These are phyloP conservation scores for Aspergillus ochraceus DNA, from an alignment of 2,329 filamentous ascomycete species.

Conservation along the genomic window DNA sequence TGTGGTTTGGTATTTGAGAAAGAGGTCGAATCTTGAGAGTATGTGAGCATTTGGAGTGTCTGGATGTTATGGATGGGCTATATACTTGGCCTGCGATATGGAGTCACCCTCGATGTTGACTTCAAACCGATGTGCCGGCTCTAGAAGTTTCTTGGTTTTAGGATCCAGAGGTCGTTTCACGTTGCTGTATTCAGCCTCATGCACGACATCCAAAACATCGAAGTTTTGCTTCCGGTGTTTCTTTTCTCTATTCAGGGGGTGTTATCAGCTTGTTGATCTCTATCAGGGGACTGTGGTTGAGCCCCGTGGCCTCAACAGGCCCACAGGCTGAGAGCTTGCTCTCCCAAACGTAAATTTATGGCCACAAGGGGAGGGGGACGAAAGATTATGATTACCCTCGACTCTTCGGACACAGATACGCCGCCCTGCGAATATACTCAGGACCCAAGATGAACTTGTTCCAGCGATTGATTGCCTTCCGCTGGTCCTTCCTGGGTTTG, in stretches of 20 bases:
- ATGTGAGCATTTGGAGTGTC: slow-evolving; percentile 1
- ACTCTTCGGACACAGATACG: slow-evolving; percentile 46
- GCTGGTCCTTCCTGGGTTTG: slow-evolving; percentile 47
- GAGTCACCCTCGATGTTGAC: slow-evolving; percentile 49
- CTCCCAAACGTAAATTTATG: too few relatives aligned
- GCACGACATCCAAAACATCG: slow-evolving; percentile 42
- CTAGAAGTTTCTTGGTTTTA: slow-evolving; percentile 43
- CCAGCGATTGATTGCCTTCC: slow-evolving; percentile 50
- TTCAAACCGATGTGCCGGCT: slow-evolving; percentile 51
- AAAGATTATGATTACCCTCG: slow-evolving; percentile 38
- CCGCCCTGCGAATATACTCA: slow-evolving; percentile 49
- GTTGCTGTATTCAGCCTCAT: slow-evolving; percentile 46
- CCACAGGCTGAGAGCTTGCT: too few relatives aligned
- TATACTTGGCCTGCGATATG: slow-evolving; percentile 48
- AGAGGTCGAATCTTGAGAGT: slow-evolving; percentile 43
- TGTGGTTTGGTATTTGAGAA: slow-evolving; percentile 48
- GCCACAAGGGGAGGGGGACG: too few relatives aligned
- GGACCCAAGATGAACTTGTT: slow-evolving; percentile 48
- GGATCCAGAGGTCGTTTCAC: slow-evolving; percentile 47
- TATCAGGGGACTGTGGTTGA: background rate
- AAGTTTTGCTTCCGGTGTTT: slow-evolving; percentile 44
- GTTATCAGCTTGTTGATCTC: background rate
- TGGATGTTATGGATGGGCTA: background rate
- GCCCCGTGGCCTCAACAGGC: too few relatives aligned
- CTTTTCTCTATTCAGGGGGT: slow-evolving; percentile 39